phyloP scores from a whole-genome alignment of 2,329 filamentous ascomycete genomes.

The Scopulariopsis brevicaulis region DNA sequence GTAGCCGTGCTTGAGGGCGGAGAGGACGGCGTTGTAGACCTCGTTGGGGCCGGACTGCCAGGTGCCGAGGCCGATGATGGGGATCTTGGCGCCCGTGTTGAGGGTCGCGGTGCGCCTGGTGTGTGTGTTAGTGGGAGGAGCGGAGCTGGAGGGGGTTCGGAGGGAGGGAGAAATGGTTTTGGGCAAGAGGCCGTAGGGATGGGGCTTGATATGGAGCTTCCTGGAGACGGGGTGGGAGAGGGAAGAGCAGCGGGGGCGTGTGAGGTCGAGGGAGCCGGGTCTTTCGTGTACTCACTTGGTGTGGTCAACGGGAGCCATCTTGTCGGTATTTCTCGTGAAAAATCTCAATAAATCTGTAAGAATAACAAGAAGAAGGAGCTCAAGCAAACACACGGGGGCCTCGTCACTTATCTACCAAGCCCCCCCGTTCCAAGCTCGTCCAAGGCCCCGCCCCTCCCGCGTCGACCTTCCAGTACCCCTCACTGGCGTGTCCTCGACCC shows the following conservation, averaged over 20 bases:
- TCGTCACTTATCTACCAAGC: too few relatives aligned
- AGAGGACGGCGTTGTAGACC: conserved; percentile 60
- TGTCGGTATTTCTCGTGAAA: background rate
- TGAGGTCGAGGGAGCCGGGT: background rate
- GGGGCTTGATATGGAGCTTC: too few relatives aligned
- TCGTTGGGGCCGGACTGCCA: conserved; percentile 65
- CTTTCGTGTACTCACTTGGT: conserved; percentile 9
- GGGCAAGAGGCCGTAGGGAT: too few relatives aligned
- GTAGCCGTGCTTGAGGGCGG: conserved; percentile 57
- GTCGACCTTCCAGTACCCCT: too few relatives aligned
- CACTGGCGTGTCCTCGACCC: too few relatives aligned
- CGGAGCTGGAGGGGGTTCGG: background rate
- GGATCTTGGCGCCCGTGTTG: conserved; percentile 69
- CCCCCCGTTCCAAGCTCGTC: too few relatives aligned
- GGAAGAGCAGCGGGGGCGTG: background rate
- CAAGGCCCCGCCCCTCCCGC: too few relatives aligned
- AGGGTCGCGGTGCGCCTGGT: conserved; percentile 45
- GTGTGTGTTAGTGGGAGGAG: background rate
- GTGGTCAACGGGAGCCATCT: conserved; percentile 18
- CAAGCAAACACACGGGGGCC: too few relatives aligned
- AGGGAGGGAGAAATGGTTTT: background rate
- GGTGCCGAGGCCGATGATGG: conserved; percentile 64
- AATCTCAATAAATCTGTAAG: background rate
- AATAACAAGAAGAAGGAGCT: too few relatives aligned
- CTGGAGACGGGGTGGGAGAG: too few relatives aligned